Evolutionary conservation across 2,329 filamentous ascomycete genomes (phyloP), one percentile per base, ranked within the genome.

Genomic region (Aureobasidium sp.): DNA sequence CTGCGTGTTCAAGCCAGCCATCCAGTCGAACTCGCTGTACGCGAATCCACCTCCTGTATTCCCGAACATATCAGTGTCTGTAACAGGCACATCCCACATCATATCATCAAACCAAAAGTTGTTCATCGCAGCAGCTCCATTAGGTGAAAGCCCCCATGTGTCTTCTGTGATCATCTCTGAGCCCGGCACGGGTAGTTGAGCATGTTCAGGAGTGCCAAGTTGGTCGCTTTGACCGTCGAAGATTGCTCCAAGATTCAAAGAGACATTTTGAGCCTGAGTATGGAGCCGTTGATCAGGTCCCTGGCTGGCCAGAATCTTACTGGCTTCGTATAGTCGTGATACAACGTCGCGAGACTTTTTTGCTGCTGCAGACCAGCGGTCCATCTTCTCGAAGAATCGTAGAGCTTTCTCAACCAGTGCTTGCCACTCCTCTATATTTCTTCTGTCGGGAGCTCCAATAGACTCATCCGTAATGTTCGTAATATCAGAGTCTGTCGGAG

Each of bases 321-420:
- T 75, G 11, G 80, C 81, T 63, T 79, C 74, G 68, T 81, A 82
- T 18, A 83, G 74, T 25, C 75, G 73, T 23, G 77, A 72, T 27
- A 84, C 77, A 2, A 80, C 79, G 56, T 81, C 79, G 20, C 73
- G 73, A 56, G 78, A 82, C 68, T 80, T 78, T 60, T 79, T 80
- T 3, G 82, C 81, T 10, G 81, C 79, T 20, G 82, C 79, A 29
- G 80, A 83, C 75, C 77, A 84, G 38, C 75, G 75, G 51, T 77
- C 76, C 74, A 79, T 81, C 7, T 77, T 74, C 40, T 80, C 77
- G 67, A 84, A 81, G 70, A 82, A 83, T 1, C 68, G 66, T 6
- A 84, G 72, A 13, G 80, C 80, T 13, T 69, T 78, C 48, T 82
- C 80, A 40, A 84, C 74, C 54, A 79, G 78, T 1, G 69, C 62